Base-by-base conservation (phyloP, 1,284 basidiomycete species). In the Cystobasidium slooffiae region DNA sequence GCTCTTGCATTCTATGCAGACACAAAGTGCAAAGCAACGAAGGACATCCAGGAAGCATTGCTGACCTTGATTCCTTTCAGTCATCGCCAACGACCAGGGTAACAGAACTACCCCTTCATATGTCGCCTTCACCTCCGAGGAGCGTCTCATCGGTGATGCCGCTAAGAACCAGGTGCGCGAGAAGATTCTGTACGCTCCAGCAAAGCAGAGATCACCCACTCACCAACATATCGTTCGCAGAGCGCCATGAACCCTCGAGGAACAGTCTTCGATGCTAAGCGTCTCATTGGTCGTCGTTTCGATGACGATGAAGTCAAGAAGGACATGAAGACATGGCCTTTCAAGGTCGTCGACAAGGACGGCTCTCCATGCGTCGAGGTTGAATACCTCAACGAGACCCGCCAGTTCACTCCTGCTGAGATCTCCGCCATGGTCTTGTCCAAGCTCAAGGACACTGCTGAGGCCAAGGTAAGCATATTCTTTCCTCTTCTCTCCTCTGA, bases 391-490 rank as follows among this genome's bases (percentile, higher is more conserved):
- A 83, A 83, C 77, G 86, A 88, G 84, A 84, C 82, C 78, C 88
- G 88, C 85, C 83, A 84, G 76, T 88, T 88, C 84, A 85, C 85
- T 70, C 87, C 87, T 75, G 85, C 87, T 83, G 87, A 88, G 82
- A 96, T 99, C 83, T 98, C 96, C 20, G 90, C 96, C 78, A 98
- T 99, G 96, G 95, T 99, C 80, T 89, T 99, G 80, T 88, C 87
- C 81, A 99, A 98, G 87, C 97, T 99, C 93, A 98, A 96, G 89
- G 96, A 88, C 83, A 87, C 86, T 80, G 86, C 87, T 69, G 87
- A 88, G 84, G 86, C 87, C 80, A 87, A 88, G 84, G 70, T 73
- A 14, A 18, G 62, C 43, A 7, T 22, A 22, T 18, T 10, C 84
- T 88, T 77, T 86, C 16, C 5, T 12, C 46, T 44, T 37, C 6